Percentiles rank a stretch among this genome's conserved stretches.
phyloP scores from a whole-genome alignment of 2,329 filamentous ascomycete species.

The Monosporascus sp. region DNA sequence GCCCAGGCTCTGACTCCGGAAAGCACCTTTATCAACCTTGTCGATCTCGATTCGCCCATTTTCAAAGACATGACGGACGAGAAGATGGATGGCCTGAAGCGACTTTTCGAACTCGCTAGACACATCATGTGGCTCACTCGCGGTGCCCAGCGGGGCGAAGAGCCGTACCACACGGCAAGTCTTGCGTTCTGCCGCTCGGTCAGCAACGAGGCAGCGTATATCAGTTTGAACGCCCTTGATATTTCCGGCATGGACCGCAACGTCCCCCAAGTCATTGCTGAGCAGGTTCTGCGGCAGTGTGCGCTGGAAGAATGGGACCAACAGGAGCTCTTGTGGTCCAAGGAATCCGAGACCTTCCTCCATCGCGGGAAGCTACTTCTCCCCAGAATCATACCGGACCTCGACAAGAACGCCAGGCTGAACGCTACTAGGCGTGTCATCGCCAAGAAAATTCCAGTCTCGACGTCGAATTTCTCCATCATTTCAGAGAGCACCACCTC shows the following conservation, averaged over 20 bases:
- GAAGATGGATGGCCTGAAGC: slow-evolving; percentile 12
- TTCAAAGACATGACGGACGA: slow-evolving; percentile 6
- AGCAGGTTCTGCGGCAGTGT: too few species aligned
- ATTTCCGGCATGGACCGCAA: neutral
- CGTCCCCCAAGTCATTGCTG: slow-evolving; percentile 1
- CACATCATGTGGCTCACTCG: slow-evolving; percentile 44
- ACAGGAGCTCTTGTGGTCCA: too few species aligned
- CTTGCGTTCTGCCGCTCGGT: slow-evolving; percentile 5
- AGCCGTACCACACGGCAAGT: slow-evolving; percentile 8
- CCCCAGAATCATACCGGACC: too few species aligned
- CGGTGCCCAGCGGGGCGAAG: slow-evolving; percentile 31
- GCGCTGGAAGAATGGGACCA: too few species aligned
- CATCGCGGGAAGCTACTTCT: too few species aligned
- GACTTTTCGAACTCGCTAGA: slow-evolving; percentile 20
- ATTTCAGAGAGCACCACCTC: too few species aligned
- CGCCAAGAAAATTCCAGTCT: too few species aligned
- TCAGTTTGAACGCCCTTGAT: slow-evolving; percentile 19
- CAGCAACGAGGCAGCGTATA: slow-evolving; percentile 1
- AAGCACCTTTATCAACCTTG: slow-evolving; percentile 9
- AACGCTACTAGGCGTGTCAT: too few species aligned
- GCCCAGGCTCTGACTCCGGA: neutral
- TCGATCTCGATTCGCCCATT: slow-evolving; percentile 6
- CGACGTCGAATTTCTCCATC: too few species aligned
- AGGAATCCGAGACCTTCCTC: too few species aligned
- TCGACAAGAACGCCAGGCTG: too few species aligned